A percentile compares a stretch with the other conserved stretches of the same genome.
These are phyloP conservation scores for Citeromyces siamensis DNA, from an alignment of 1,139 yeast species.

Conservation along the genomic window DNA sequence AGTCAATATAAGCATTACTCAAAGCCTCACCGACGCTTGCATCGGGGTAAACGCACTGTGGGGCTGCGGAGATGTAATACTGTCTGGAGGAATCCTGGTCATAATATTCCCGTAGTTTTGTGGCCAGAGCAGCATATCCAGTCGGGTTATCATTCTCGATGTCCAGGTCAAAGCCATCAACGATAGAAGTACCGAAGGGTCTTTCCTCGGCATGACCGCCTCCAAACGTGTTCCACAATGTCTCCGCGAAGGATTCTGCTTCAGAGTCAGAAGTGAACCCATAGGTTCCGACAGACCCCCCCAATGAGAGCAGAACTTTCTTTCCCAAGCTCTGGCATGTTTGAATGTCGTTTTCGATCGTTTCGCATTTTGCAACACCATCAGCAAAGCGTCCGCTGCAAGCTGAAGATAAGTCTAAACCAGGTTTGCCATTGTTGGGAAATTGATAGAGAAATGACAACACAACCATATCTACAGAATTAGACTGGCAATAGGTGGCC, in stretches of 20 bases:
- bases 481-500: conserved; percentile 54
- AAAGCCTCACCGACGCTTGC: conserved; percentile 65
- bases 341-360: conserved; percentile 61
- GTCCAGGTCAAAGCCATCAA: conserved; percentile 69
- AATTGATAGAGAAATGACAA: conserved; percentile 59
- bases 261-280: conserved; percentile 54
- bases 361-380: conserved; percentile 48
- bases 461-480: conserved; percentile 59
- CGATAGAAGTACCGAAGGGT: conserved; percentile 61
- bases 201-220: conserved; percentile 53
- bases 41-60: conserved; percentile 93
- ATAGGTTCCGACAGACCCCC: conserved; percentile 78
- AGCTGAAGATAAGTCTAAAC: conserved; percentile 60
- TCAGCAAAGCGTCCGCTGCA: conserved; percentile 39
- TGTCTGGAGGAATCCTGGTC: conserved; percentile 37
- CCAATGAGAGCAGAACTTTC: conserved; percentile 67
- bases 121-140: conserved; percentile 54
- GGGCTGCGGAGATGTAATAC: conserved; percentile 86
- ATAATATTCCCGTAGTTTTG: conserved; percentile 45
- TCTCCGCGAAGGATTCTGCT: conserved; percentile 59
- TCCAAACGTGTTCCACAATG: conserved; percentile 80
- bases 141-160: conserved; percentile 39
- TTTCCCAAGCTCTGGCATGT: conserved; percentile 79
- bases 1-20: conserved; percentile 54
- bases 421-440: conserved; percentile 24